Percentiles rank a stretch among this genome's conserved stretches.
phyloP scores from a whole-genome alignment of 371 early-diverging fungal genomes.

The Blakeslea trispora region DNA sequence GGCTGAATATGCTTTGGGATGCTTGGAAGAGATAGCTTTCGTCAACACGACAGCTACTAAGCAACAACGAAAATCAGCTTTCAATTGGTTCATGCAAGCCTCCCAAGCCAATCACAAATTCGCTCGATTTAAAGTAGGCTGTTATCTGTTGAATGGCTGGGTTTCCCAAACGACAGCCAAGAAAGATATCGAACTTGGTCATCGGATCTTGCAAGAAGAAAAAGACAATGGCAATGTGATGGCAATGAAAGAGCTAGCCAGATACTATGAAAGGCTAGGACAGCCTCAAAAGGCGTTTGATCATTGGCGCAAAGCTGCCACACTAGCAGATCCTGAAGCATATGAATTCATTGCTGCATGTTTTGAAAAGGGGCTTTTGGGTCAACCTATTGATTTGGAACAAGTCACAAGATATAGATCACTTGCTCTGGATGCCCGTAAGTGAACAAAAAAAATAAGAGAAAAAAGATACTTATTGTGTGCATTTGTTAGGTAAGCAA shows the following conservation, averaged over 20 bases:
- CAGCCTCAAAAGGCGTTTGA: constrained; percentile 10
- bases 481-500: constrained; percentile 11
- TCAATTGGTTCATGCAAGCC: constrained; percentile 21
- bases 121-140: constrained; percentile 23
- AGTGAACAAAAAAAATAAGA: neutral
- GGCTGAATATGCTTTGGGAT: constrained; percentile 28
- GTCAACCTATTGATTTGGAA: constrained; percentile 11
- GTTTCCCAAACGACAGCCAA: neutral
- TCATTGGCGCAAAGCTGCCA: constrained; percentile 16
- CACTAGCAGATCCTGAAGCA: constrained; percentile 21
- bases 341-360: constrained; percentile 18
- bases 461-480: no score
- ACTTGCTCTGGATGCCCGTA: constrained; percentile 23
- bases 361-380: constrained; percentile 19
- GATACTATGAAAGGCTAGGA: constrained; percentile 14
- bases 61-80: constrained; percentile 11
- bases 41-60: neutral
- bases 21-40: constrained; percentile 16
- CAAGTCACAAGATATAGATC: constrained; percentile 1
- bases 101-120: constrained; percentile 12
- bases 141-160: constrained; percentile 16
- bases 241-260: constrained; percentile 24
- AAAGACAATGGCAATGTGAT: constrained; percentile 13
- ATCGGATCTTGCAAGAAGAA: constrained; percentile 15
- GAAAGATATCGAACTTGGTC: constrained; percentile 6